Conservation (phyloP, 441 rosid genomes). For the Jatropha multifida region DNA sequence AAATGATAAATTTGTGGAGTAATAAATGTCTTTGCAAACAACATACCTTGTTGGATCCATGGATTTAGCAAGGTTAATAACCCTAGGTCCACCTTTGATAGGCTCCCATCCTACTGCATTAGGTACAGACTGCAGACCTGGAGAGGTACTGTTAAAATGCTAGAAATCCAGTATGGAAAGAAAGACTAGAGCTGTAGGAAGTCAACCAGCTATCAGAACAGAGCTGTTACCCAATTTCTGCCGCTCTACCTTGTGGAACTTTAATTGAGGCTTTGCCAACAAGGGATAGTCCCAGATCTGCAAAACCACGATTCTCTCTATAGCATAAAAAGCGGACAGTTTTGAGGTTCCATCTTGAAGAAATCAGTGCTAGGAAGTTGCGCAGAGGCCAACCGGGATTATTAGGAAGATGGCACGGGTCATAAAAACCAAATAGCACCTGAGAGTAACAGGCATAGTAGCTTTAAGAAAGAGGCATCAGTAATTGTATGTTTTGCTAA, state of each 20-base stretch:
- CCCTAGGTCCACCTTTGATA: constrained; percentile 66
- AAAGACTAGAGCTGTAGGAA: constrained; percentile 10
- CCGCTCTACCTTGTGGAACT: constrained; percentile 60
- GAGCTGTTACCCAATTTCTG: constrained; percentile 40
- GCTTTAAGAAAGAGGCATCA: constrained; percentile 21
- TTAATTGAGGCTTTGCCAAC: constrained; percentile 70
- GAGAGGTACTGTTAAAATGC: constrained; percentile 13
- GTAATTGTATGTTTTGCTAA: background rate
- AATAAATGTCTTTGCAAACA: constrained; percentile 12
- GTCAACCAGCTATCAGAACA: constrained; percentile 23
- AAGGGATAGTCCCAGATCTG: constrained; percentile 76
- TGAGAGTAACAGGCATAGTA: constrained; percentile 33
- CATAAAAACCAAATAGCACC: constrained; percentile 87
- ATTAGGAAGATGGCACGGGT: constrained; percentile 86
- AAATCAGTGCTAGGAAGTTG: constrained; percentile 76
- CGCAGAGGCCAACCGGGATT: constrained; percentile 99
- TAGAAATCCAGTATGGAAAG: constrained; percentile 6
- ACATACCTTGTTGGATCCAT: constrained; percentile 87
- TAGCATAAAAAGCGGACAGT: constrained; percentile 71
- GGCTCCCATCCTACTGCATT: constrained; percentile 94
- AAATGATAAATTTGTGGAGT: constrained; percentile 7
- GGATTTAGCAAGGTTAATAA: constrained; percentile 81
- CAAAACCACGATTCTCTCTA: constrained; percentile 88
- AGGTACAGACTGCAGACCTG: constrained; percentile 52
- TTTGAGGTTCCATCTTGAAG: constrained; percentile 71